Percentiles rank a stretch among this genome's conserved stretches.
These are phyloP conservation scores for Penicillium nucicola DNA, from an alignment of 495 filamentous ascomycete genomes.

Conservation along the genomic window DNA sequence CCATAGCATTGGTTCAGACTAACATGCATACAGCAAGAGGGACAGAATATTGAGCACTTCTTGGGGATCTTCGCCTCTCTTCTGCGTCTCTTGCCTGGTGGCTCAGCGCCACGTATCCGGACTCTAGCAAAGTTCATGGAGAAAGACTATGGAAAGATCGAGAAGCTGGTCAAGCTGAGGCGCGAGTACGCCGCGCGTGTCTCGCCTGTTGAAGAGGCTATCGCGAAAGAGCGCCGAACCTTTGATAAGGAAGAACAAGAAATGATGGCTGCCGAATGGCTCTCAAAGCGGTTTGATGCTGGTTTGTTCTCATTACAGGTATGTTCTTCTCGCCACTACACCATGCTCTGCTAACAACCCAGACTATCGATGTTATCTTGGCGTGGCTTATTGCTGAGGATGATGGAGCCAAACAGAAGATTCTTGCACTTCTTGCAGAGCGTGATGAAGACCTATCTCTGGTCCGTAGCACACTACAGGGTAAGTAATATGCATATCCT, in stretches of 20 bases:
- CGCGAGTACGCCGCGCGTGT: slow-evolving; percentile 68
- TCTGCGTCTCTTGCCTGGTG: slow-evolving; percentile 72
- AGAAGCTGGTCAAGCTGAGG: slow-evolving; percentile 65
- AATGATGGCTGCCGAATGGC: slow-evolving; percentile 71
- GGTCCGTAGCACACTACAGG: slow-evolving; percentile 66
- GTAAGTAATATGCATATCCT: slow-evolving; percentile 32
- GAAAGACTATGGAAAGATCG: slow-evolving; percentile 84
- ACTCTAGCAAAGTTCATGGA: slow-evolving; percentile 93
- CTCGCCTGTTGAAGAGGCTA: slow-evolving; percentile 61
- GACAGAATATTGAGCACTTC: slow-evolving; percentile 73
- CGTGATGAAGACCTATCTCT: slow-evolving; percentile 61
- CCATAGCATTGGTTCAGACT: slow-evolving; percentile 6
- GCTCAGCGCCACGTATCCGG: slow-evolving; percentile 76
- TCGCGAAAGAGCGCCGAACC: slow-evolving; percentile 52
- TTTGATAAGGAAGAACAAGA: slow-evolving; percentile 56
- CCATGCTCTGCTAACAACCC: background rate
- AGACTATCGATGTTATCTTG: slow-evolving; percentile 79
- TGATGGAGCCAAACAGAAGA: slow-evolving; percentile 66
- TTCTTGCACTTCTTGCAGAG: slow-evolving; percentile 61
- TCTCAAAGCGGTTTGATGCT: slow-evolving; percentile 79
- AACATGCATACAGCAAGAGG: slow-evolving; percentile 52
- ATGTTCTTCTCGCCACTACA: background rate
- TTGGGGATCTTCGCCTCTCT: slow-evolving; percentile 86
- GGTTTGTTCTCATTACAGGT: slow-evolving; percentile 81
- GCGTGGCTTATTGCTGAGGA: slow-evolving; percentile 96